Evolutionary conservation across 2,329 filamentous ascomycete genomes (phyloP).

Genomic region (Ophiosphaerella narmari): DNA sequence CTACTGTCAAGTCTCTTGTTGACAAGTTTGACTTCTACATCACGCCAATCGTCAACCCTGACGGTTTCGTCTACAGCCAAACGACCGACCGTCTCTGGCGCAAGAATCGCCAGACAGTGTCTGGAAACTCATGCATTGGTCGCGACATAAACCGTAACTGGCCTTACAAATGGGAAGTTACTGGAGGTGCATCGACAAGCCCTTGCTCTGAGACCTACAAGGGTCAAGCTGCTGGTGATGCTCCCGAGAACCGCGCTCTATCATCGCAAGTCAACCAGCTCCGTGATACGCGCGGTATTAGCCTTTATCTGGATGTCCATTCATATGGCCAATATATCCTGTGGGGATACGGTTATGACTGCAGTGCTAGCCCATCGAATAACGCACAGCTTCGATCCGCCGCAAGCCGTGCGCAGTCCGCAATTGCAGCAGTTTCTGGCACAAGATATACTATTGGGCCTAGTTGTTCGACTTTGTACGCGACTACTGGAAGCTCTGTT

Average conservation of each 20-base stretch:
- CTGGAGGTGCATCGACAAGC: conserved; percentile 42
- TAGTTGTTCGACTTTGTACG: conserved; percentile 65
- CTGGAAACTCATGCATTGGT: conserved; percentile 39
- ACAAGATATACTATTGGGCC: conserved; percentile 52
- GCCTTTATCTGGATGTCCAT: conserved; percentile 68
- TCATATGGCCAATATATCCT: conserved; percentile 54
- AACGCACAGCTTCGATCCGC: conserved; percentile 56
- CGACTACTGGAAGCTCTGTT: conserved; percentile 52
- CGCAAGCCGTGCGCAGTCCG: conserved; percentile 53
- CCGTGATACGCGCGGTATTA: conserved; percentile 54
- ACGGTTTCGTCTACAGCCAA: conserved; percentile 46
- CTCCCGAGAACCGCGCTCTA: conserved; percentile 47
- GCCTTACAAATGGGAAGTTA: conserved; percentile 43
- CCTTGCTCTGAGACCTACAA: conserved; percentile 47
- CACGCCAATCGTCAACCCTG: conserved; percentile 26
- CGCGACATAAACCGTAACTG: conserved; percentile 49
- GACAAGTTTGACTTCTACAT: conserved; percentile 46
- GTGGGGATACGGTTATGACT: conserved; percentile 64
- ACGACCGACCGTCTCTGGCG: conserved; percentile 48
- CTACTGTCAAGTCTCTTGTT: conserved; percentile 38
- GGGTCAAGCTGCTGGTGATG: conserved; percentile 37
- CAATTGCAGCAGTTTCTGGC: conserved; percentile 60
- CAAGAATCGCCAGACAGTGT: conserved; percentile 45
- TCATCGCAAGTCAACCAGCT: conserved; percentile 49
- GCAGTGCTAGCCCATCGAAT: conserved; percentile 53